These are phyloP conservation scores for Apiospora rasikravindrae DNA, from an alignment of 2,329 filamentous ascomycete genomes.

Conservation along the genomic window DNA sequence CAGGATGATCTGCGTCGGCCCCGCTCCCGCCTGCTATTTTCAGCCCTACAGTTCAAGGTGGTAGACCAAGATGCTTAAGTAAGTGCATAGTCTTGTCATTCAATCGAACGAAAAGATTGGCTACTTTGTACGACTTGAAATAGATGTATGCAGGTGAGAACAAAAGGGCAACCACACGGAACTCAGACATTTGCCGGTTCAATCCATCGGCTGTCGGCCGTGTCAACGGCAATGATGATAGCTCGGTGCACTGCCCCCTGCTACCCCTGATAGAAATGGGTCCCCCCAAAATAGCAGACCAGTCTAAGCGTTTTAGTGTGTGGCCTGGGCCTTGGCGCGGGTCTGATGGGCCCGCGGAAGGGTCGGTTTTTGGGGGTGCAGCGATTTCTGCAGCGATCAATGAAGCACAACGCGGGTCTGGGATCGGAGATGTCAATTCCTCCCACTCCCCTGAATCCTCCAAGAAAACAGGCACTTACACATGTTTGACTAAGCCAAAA, in stretches of 20 bases:
- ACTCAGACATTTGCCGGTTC: too few relatives aligned
- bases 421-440: not conserved
- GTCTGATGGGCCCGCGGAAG: not conserved
- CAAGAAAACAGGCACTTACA: too few relatives aligned
- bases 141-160: too few relatives aligned
- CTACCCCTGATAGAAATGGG: not conserved
- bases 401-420: not conserved
- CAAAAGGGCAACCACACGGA: too few relatives aligned
- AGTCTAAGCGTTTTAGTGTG: not conserved
- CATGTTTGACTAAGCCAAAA: not conserved
- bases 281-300: not conserved
- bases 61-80: too few relatives aligned
- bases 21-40: not conserved
- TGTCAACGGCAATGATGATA: not conserved
- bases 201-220: too few relatives aligned
- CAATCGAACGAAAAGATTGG: too few relatives aligned
- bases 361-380: not conserved
- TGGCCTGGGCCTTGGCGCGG: not conserved
- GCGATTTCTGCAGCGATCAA: not conserved
- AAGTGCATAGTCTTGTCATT: too few relatives aligned
- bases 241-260: too few relatives aligned
- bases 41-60: not conserved
- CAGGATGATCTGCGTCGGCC: not conserved
- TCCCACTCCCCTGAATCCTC: not conserved
- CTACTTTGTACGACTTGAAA: too few relatives aligned